Conservation (phyloP, 1,139 yeast genomes). For the Candida smagusa region DNA sequence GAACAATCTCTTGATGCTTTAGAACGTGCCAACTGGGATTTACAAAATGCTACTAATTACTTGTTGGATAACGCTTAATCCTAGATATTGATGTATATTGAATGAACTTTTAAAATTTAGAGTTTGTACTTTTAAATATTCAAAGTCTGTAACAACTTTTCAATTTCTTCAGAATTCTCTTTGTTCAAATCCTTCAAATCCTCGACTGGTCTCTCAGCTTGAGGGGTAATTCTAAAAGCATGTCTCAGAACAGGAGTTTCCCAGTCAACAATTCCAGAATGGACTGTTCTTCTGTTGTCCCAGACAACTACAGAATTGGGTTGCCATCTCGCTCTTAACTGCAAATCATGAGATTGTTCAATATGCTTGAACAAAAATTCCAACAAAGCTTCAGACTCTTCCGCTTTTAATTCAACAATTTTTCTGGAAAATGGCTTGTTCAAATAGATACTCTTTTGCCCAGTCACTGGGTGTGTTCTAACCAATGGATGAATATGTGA, state of each 20-base stretch:
- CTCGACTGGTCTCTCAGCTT: conserved; percentile 45
- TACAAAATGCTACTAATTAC: conserved; percentile 82
- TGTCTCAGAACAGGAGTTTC: conserved; percentile 41
- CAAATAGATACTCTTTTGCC: conserved; percentile 49
- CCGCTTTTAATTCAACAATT: conserved; percentile 54
- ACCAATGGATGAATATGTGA: conserved; percentile 53
- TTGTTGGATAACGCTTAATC: conserved; percentile 64
- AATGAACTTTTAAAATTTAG: not conserved
- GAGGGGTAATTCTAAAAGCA: conserved; percentile 45
- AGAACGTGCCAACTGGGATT: conserved; percentile 64
- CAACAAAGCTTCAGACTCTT: conserved; percentile 51
- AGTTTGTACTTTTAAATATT: not conserved
- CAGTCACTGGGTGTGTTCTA: conserved; percentile 57
- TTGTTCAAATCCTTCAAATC: conserved; percentile 31
- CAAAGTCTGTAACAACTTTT: conserved; percentile 22
- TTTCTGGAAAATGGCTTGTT: conserved; percentile 54
- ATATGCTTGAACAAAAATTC: conserved; percentile 49
- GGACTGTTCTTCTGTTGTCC: conserved; percentile 44
- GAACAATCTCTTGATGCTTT: conserved; percentile 67
- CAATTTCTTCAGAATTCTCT: conserved; percentile 39
- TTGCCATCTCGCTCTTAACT: conserved; percentile 57
- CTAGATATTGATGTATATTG: not conserved
- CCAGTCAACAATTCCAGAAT: conserved; percentile 44
- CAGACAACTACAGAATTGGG: conserved; percentile 54
- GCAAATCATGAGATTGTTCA: conserved; percentile 49